Percentiles rank a stretch among this genome's conserved stretches.
phyloP scores from a whole-genome alignment of 805 yeast species.

The Helenozyma baotianmanensis region DNA sequence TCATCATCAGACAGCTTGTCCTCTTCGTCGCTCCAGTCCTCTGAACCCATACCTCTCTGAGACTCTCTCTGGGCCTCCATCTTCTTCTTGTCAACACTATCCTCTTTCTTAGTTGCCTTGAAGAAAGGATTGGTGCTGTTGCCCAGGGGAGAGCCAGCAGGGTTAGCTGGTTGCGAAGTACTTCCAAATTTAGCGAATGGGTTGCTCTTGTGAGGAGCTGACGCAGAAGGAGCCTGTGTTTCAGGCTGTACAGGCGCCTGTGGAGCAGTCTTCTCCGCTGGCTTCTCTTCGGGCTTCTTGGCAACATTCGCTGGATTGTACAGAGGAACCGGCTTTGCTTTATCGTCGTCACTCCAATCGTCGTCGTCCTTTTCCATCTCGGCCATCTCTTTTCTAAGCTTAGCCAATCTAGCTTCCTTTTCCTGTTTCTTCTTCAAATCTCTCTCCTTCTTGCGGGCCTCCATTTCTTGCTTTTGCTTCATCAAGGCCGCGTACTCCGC shows the following conservation, averaged over 20 bases:
- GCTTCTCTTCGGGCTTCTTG: conserved; percentile 1
- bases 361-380: conserved; percentile 22
- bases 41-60: conserved; percentile 52
- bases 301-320: conserved; percentile 8
- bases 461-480: conserved; percentile 41
- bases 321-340: conserved; percentile 15
- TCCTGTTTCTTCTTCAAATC: conserved; percentile 51
- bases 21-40: conserved; percentile 46
- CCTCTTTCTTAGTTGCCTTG: conserved; percentile 34
- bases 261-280: conserved; percentile 7
- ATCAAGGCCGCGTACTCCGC: conserved; percentile 47
- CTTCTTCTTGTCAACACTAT: conserved; percentile 48
- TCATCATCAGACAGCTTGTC: conserved; percentile 46
- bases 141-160: conserved; percentile 3
- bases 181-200: conserved; percentile 42
- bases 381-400: conserved; percentile 55
- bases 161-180: not conserved
- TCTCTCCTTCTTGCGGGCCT: conserved; percentile 37
- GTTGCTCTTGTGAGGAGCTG: conserved; percentile 27
- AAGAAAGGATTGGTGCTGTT: conserved; percentile 54
- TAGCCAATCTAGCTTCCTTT: conserved; percentile 57
- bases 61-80: conserved; percentile 70
- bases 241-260: no score
- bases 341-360: conserved; percentile 31
- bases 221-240: no score